phyloP scores from a whole-genome alignment of 495 filamentous ascomycete species.

The Talaromyces proteolyticus region DNA sequence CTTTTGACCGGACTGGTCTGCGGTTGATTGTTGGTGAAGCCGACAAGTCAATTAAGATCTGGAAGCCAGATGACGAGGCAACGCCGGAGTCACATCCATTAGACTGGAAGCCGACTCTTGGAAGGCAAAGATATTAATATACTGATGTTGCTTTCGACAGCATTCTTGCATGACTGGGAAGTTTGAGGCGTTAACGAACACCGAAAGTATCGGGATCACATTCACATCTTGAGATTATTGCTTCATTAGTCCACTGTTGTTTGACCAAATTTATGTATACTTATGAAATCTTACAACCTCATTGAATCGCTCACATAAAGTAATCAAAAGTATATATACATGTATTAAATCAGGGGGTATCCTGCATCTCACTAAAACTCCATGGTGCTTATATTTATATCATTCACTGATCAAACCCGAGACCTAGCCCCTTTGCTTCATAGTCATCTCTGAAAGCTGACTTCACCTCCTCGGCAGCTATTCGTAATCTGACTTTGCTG shows the following conservation, averaged over 20 bases:
- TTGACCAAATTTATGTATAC: background rate
- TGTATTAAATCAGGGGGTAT: background rate
- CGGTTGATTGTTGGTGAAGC: slow-evolving; percentile 90
- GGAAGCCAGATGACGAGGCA: slow-evolving; percentile 85
- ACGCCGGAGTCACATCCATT: slow-evolving; percentile 89
- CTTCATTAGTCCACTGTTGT: too few relatives aligned
- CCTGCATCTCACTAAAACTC: slow-evolving; percentile 3
- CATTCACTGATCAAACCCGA: slow-evolving; percentile 32
- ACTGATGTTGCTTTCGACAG: background rate
- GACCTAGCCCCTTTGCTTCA: slow-evolving; percentile 69
- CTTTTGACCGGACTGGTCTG: slow-evolving; percentile 82
- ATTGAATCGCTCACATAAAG: background rate
- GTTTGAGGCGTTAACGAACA: slow-evolving; percentile 4
- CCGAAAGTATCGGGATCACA: background rate
- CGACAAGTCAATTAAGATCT: slow-evolving; percentile 97
- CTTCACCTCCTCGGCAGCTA: slow-evolving; percentile 86
- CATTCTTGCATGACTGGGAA: slow-evolving; percentile 8
- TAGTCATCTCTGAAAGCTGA: slow-evolving; percentile 82
- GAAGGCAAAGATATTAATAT: slow-evolving; percentile 58
- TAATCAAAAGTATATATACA: background rate
- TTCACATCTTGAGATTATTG: background rate
- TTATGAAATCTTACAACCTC: background rate
- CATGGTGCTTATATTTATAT: slow-evolving; percentile 6
- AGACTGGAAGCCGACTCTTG: slow-evolving; percentile 85
- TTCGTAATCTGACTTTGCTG: slow-evolving; percentile 77